These are phyloP conservation scores for Phaffia australis DNA, from an alignment of 768 basidiomycete species.

Conservation along the genomic window DNA sequence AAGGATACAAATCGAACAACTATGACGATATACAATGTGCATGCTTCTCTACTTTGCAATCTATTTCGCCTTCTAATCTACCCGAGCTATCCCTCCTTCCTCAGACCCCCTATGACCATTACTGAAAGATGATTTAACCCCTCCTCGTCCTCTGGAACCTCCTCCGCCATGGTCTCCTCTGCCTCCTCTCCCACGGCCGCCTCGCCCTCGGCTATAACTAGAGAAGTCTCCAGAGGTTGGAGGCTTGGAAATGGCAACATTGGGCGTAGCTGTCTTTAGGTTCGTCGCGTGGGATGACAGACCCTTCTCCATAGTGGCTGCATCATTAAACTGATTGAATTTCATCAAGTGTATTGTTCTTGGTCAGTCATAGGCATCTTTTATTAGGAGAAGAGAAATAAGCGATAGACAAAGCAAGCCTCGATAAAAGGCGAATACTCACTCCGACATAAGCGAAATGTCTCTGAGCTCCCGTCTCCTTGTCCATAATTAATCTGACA, in stretches of 20 bases:
- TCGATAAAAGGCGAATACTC: background rate
- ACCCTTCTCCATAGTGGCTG: conserved; percentile 8
- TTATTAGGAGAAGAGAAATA: too few relatives aligned
- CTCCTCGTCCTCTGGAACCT: background rate
- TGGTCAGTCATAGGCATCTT: background rate
- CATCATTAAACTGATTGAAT: conserved; percentile 16
- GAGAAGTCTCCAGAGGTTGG: background rate
- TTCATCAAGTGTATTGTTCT: background rate
- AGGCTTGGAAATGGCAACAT: conserved; percentile 6
- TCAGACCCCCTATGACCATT: background rate
- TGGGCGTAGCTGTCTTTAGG: conserved; percentile 4
- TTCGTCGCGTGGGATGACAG: background rate
- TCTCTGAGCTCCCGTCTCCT: conserved; percentile 5
- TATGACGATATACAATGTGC: too few relatives aligned
- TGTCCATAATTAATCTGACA: conserved; percentile 18
- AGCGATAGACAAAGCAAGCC: background rate
- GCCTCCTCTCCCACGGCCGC: conserved; percentile 3
- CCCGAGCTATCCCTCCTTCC: background rate
- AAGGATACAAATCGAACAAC: too few relatives aligned
- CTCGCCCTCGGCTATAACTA: conserved; percentile 6
- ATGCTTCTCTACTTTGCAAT: too few relatives aligned
- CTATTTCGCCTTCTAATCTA: background rate
- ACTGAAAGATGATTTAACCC: background rate
- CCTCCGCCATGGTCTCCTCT: background rate
- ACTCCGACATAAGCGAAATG: conserved; percentile 17